phyloP scores from a whole-genome alignment of 371 early-diverging fungal genomes.

The Mortierella sp. region DNA sequence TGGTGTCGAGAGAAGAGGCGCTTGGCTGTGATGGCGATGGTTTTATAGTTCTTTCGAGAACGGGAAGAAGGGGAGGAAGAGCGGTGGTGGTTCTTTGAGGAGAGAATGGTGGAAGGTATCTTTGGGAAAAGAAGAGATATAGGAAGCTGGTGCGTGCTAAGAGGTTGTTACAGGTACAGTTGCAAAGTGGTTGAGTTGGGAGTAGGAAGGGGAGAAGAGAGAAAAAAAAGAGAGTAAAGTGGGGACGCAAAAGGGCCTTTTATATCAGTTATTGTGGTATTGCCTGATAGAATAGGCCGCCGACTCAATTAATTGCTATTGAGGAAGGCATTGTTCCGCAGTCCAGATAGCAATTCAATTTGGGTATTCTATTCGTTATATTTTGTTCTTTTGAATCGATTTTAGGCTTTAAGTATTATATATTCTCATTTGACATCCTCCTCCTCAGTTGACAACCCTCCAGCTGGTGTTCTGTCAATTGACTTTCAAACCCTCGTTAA shows the following conservation, averaged over 20 bases:
- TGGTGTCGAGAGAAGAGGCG: not conserved
- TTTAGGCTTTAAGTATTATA: no score
- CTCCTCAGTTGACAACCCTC: no score
- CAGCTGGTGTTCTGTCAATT: no score
- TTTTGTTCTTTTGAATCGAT: no score
- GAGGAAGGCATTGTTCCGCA: not conserved
- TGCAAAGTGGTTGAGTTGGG: not conserved
- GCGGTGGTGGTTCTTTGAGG: slow-evolving; percentile 29
- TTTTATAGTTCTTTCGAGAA: slow-evolving; percentile 4
- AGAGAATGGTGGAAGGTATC: slow-evolving; percentile 18
- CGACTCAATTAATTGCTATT: not conserved
- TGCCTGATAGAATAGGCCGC: not conserved
- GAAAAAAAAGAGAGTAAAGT: not conserved
- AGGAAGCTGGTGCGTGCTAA: slow-evolving; percentile 3
- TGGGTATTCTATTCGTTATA: not conserved
- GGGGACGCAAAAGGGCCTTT: not conserved
- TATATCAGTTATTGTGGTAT: not conserved
- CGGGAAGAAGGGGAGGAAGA: not conserved
- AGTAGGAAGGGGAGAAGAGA: not conserved
- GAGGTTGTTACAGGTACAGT: not conserved
- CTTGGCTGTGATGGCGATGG: slow-evolving; percentile 3
- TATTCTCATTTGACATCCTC: no score
- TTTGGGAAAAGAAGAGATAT: not conserved
- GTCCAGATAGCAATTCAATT: not conserved
- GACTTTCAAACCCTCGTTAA: no score